Conservation (phyloP, 768 basidiomycete genomes). For the Termitomyces sp. region DNA sequence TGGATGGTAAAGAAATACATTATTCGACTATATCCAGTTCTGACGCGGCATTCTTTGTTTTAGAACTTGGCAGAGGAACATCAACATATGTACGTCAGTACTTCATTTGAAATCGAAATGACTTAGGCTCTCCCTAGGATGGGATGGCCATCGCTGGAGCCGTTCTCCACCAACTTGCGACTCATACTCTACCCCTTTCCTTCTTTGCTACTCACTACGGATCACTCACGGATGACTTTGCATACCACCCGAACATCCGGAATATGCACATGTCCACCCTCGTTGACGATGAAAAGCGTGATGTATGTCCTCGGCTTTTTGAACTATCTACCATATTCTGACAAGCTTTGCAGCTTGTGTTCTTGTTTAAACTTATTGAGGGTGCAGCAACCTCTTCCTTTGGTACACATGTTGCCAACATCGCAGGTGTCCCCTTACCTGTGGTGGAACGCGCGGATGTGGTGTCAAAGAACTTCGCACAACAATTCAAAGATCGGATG, state of each 20-base stretch:
- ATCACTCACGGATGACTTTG: constrained; percentile 90
- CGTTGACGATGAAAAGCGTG: constrained; percentile 88
- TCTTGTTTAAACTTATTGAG: constrained; percentile 91
- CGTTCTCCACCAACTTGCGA: constrained; percentile 91
- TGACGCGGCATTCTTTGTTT: constrained; percentile 7
- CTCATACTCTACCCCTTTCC: constrained; percentile 84
- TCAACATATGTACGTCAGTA: constrained; percentile 73
- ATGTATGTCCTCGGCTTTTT: constrained; percentile 43
- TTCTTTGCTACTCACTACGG: constrained; percentile 99
- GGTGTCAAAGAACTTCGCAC: constrained; percentile 83
- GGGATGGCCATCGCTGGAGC: constrained; percentile 99
- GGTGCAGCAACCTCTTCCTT: constrained; percentile 88
- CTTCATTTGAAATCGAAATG: neutral
- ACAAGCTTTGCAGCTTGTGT: constrained; percentile 62
- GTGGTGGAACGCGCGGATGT: constrained; percentile 88
- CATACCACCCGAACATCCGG: constrained; percentile 87
- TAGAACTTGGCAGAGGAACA: constrained; percentile 93
- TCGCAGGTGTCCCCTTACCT: constrained; percentile 84
- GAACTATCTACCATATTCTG: neutral
- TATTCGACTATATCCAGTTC: neutral
- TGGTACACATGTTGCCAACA: constrained; percentile 90
- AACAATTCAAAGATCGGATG: constrained; percentile 80
- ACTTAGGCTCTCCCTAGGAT: constrained; percentile 48
- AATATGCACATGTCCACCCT: constrained; percentile 96
- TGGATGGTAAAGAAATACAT: constrained; percentile 67